Conservation (phyloP, 2,329 filamentous ascomycete species). For the Aspergillus brunneoviolaceus region DNA sequence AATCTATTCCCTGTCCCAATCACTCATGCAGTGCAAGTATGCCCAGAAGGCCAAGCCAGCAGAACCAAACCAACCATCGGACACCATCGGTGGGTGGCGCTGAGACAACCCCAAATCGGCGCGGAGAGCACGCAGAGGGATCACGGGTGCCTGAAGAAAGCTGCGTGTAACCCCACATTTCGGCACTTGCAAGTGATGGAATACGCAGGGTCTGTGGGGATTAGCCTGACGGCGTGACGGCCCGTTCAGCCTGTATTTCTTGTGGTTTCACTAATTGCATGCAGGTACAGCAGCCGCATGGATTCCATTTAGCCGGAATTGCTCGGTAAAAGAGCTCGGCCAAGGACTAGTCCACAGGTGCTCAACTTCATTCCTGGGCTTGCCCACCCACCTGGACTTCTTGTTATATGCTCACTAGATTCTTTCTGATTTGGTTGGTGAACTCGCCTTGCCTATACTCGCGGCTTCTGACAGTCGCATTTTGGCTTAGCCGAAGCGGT, state of each 20-base stretch:
- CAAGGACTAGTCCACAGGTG: too few species aligned
- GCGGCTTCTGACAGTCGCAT: too few species aligned
- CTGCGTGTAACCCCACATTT: neutral
- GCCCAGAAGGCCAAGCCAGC: neutral
- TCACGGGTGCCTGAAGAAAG: neutral
- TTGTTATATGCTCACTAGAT: too few species aligned
- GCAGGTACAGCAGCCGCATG: neutral
- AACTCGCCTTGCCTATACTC: too few species aligned
- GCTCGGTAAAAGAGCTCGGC: too few species aligned
- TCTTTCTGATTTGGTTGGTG: too few species aligned
- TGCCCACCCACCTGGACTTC: too few species aligned
- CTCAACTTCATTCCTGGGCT: too few species aligned
- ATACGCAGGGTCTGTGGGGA: neutral
- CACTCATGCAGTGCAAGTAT: neutral
- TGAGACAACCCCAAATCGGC: neutral
- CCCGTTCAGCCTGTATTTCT: neutral
- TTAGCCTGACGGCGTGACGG: neutral
- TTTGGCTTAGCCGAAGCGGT: too few species aligned
- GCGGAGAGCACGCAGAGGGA: neutral
- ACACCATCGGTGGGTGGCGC: neutral
- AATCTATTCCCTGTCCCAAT: neutral
- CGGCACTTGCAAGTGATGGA: neutral
- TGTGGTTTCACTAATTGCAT: neutral
- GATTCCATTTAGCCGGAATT: neutral
- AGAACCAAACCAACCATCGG: neutral